A percentile compares a stretch with the other conserved stretches of the same genome.
These are phyloP conservation scores for Somion occarium DNA, from an alignment of 1,284 basidiomycete genomes.

Conservation along the genomic window DNA sequence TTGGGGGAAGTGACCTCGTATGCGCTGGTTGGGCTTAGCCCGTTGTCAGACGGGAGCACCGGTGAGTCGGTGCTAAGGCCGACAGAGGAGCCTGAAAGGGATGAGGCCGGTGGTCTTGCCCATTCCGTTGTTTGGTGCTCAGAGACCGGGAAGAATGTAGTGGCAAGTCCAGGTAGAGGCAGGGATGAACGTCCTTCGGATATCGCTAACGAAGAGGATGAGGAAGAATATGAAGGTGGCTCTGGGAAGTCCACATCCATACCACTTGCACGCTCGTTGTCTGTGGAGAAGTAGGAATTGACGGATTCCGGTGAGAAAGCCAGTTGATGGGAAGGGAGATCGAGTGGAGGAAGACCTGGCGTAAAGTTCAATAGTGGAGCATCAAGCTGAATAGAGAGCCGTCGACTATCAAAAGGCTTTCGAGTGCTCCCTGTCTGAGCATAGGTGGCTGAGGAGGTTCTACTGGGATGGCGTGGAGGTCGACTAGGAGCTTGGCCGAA, in stretches of 20 bases:
- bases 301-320: constrained; percentile 12
- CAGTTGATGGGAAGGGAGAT: constrained; percentile 14
- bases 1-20: background rate
- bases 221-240: constrained; percentile 5
- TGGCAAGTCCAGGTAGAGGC: too few species aligned
- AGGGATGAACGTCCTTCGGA: too few species aligned
- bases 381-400: constrained; percentile 15
- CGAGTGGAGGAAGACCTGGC: constrained; percentile 17
- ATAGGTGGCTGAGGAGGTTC: background rate
- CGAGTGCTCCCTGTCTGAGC: background rate
- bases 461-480: background rate
- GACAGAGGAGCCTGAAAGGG: constrained; percentile 10
- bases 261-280: background rate
- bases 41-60: constrained; percentile 19
- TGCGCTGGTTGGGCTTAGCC: background rate
- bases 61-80: constrained; percentile 20
- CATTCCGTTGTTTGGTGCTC: constrained; percentile 7
- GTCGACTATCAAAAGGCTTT: background rate
- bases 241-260: background rate
- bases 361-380: constrained; percentile 17
- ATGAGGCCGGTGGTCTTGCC: constrained; percentile 3
- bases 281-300: constrained; percentile 12
- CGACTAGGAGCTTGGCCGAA: background rate
- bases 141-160: constrained; percentile 14
- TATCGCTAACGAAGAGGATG: constrained; percentile 1